A percentile compares a stretch with the other conserved stretches of the same genome.
phyloP scores from a whole-genome alignment of 1,284 basidiomycete genomes.

The Malassezia equina region DNA sequence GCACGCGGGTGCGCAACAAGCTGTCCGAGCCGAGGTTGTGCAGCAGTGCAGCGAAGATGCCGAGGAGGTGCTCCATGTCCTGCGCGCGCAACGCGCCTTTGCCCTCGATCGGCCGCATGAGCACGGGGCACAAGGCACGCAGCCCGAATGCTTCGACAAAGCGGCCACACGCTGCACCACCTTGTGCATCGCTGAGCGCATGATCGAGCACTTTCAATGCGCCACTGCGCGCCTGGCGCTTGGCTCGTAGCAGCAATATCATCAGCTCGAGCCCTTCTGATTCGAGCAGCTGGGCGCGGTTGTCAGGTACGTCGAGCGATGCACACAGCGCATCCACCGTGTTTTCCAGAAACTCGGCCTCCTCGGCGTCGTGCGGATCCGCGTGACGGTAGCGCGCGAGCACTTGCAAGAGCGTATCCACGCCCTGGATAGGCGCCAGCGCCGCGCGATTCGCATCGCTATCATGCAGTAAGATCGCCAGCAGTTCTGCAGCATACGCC shows the following conservation, averaged over 20 bases:
- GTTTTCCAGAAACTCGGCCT: constrained; percentile 95
- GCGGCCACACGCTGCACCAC: constrained; percentile 58
- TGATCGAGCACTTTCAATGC: constrained; percentile 69
- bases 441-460: constrained; percentile 18
- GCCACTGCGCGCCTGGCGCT: constrained; percentile 58
- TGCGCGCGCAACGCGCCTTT: constrained; percentile 42
- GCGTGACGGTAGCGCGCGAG: constrained; percentile 66
- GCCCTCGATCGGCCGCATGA: constrained; percentile 60
- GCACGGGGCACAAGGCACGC: constrained; percentile 73
- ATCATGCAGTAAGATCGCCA: constrained; percentile 72
- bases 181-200: constrained; percentile 74
- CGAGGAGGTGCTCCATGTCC: constrained; percentile 74
- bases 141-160: constrained; percentile 81
- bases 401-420: constrained; percentile 67
- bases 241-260: constrained; percentile 81
- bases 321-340: constrained; percentile 81
- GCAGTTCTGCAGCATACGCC: constrained; percentile 53
- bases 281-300: constrained; percentile 72
- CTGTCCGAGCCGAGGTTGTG: constrained; percentile 81
- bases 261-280: constrained; percentile 92
- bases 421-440: constrained; percentile 56
- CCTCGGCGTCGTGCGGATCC: constrained; percentile 74
- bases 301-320: constrained; percentile 57
- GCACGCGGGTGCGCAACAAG: constrained; percentile 64
- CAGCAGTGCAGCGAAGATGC: constrained; percentile 76